Evolutionary conservation across 371 early-diverging fungal species (phyloP).

Genomic region (Mortierella polycephala): DNA sequence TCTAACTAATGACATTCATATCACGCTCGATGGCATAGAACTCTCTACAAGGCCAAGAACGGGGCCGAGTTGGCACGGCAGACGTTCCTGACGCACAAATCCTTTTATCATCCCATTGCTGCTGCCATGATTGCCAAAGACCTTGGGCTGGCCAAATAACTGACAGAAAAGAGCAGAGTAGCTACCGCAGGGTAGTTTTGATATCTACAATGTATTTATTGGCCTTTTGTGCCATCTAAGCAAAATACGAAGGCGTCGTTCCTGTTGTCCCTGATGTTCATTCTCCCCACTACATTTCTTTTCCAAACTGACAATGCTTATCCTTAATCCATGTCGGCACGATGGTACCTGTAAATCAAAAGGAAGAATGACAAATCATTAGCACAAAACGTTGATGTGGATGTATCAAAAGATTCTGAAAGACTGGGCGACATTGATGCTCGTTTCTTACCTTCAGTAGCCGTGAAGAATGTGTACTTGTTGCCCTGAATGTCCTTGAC

Average conservation of each 20-base stretch:
- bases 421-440: background rate
- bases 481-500: conserved; percentile 17
- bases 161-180: background rate
- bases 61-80: conserved; percentile 82
- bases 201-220: background rate
- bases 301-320: conserved; percentile 45
- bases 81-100: conserved; percentile 81
- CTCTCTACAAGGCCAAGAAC: conserved; percentile 68
- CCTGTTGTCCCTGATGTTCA: background rate
- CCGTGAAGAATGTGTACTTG: conserved; percentile 28
- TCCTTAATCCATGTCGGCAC: conserved; percentile 43
- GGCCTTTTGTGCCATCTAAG: background rate
- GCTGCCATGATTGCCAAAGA: conserved; percentile 79
- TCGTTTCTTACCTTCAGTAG: conserved; percentile 30
- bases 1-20: conserved; percentile 5
- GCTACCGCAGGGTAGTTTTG: background rate
- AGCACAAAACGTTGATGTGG: background rate
- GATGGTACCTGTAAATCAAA: conserved; percentile 29
- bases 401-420: background rate
- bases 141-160: conserved; percentile 31
- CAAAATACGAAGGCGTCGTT: background rate
- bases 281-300: conserved; percentile 5
- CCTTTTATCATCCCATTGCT: conserved; percentile 97
- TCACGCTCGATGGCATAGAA: conserved; percentile 18
- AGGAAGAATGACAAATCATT: background rate